phyloP scores from a whole-genome alignment of 2,329 filamentous ascomycete genomes.

The Phyllosticta ampelicida region DNA sequence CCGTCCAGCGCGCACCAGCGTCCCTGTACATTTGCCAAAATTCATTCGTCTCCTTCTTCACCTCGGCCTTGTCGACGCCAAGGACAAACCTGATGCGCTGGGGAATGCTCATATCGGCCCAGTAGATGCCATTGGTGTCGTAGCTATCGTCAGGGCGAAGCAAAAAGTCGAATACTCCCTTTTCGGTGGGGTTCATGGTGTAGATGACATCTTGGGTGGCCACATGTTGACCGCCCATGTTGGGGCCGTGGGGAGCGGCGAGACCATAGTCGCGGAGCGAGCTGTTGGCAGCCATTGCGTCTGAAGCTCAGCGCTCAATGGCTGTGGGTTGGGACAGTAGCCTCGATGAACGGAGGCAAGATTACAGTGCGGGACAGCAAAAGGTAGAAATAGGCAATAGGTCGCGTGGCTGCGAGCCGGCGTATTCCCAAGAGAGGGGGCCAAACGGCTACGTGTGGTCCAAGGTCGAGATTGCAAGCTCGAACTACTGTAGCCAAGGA shows the following conservation, averaged over 20 bases:
- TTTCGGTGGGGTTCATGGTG: constrained; percentile 48
- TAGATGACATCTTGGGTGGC: constrained; percentile 29
- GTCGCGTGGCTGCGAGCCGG: neutral
- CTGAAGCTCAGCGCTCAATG: neutral
- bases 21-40: constrained; percentile 75
- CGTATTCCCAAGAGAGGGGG: neutral
- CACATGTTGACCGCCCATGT: constrained; percentile 33
- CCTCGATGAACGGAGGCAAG: neutral
- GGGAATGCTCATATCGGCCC: constrained; percentile 69
- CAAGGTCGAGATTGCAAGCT: neutral
- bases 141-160: constrained; percentile 85
- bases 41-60: constrained; percentile 51
- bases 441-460: neutral
- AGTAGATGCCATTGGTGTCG: constrained; percentile 73
- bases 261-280: constrained; percentile 38
- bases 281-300: constrained; percentile 3
- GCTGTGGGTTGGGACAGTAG: neutral
- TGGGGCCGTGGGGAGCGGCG: constrained; percentile 39
- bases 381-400: neutral
- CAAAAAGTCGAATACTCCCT: constrained; percentile 61
- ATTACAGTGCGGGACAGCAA: neutral
- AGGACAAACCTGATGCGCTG: constrained; percentile 66
- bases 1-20: constrained; percentile 40
- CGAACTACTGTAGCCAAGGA: neutral
- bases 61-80: constrained; percentile 60